phyloP scores from a whole-genome alignment of 1,284 basidiomycete species.

The Porogramme epimiltina region DNA sequence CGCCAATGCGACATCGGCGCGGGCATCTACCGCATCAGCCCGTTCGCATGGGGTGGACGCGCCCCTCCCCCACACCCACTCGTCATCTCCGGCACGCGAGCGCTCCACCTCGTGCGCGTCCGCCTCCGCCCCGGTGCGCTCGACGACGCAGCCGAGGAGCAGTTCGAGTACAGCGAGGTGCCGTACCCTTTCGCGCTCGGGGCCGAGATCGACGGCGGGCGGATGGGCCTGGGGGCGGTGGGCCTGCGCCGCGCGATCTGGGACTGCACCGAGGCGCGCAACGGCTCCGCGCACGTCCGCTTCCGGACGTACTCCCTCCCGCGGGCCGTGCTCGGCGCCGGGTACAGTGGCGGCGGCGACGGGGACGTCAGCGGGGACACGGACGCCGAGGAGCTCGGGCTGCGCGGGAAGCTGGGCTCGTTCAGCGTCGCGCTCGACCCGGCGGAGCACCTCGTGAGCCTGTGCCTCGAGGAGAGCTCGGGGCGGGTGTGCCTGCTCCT shows the following conservation, averaged over 20 bases:
- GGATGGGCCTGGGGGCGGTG: constrained; percentile 19
- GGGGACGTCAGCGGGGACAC: too few species aligned
- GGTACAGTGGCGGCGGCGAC: constrained; percentile 5
- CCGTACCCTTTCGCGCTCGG: constrained; percentile 17
- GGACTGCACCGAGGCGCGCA: constrained; percentile 22
- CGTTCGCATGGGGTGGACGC: constrained; percentile 11
- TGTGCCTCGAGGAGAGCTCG: constrained; percentile 20
- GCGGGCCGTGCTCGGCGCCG: constrained; percentile 15
- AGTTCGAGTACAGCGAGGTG: constrained; percentile 19
- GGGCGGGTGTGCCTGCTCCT: constrained; percentile 21
- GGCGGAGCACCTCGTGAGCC: constrained; percentile 20
- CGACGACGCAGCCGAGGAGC: too few species aligned
- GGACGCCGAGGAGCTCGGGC: constrained; percentile 9
- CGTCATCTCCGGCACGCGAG: constrained; percentile 14
- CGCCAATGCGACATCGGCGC: constrained; percentile 18
- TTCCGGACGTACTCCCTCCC: constrained; percentile 23
- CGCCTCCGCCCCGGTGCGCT: too few species aligned
- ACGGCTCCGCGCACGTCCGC: constrained; percentile 18
- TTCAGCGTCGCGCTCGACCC: constrained; percentile 19
- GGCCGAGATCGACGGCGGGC: constrained; percentile 4
- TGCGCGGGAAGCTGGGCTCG: constrained; percentile 13
- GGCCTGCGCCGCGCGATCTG: constrained; percentile 21
- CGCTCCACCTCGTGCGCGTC: constrained; percentile 18
- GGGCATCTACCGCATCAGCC: constrained; percentile 23
- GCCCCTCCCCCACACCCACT: constrained; percentile 5